phyloP scores from a whole-genome alignment of 106 monocot genomes.

The Ottelia alismoides region DNA sequence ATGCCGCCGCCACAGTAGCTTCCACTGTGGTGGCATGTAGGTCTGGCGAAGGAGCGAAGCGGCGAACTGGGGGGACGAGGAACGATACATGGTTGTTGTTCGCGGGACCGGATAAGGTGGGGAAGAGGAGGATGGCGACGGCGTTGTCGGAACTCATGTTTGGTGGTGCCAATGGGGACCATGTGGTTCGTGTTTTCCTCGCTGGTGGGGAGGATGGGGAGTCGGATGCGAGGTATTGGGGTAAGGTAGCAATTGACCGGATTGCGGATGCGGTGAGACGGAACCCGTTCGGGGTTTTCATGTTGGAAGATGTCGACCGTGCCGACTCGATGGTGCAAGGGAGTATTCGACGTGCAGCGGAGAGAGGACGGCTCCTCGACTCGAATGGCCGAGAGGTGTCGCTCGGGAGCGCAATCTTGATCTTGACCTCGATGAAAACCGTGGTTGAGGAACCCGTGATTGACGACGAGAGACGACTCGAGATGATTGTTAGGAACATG shows the following conservation, averaged over 20 bases:
- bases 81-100: slow-evolving; percentile 73
- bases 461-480: slow-evolving; percentile 33
- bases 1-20: slow-evolving; percentile 64
- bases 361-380: slow-evolving; percentile 53
- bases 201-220: slow-evolving; percentile 12
- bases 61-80: slow-evolving; percentile 17
- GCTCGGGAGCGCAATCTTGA: slow-evolving; percentile 49
- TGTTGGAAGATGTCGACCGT: slow-evolving; percentile 53
- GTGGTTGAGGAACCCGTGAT: slow-evolving; percentile 6
- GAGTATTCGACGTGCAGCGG: slow-evolving; percentile 52
- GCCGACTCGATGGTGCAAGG: slow-evolving; percentile 30
- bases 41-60: slow-evolving; percentile 31
- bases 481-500: slow-evolving; percentile 18
- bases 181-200: slow-evolving; percentile 6
- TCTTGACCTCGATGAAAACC: slow-evolving; percentile 32
- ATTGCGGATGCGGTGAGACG: slow-evolving; percentile 37
- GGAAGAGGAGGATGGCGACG: slow-evolving; percentile 74
- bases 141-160: slow-evolving; percentile 60
- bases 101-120: slow-evolving; percentile 55
- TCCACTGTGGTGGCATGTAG: slow-evolving; percentile 41
- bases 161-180: slow-evolving; percentile 7
- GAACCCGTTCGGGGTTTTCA: slow-evolving; percentile 60
- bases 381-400: slow-evolving; percentile 70
- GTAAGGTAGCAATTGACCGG: slow-evolving; percentile 32
- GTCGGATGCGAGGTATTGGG: slow-evolving; percentile 16